These are phyloP conservation scores for Boechera stricta DNA, from an alignment of 345 rosid genomes.

Conservation along the genomic window DNA sequence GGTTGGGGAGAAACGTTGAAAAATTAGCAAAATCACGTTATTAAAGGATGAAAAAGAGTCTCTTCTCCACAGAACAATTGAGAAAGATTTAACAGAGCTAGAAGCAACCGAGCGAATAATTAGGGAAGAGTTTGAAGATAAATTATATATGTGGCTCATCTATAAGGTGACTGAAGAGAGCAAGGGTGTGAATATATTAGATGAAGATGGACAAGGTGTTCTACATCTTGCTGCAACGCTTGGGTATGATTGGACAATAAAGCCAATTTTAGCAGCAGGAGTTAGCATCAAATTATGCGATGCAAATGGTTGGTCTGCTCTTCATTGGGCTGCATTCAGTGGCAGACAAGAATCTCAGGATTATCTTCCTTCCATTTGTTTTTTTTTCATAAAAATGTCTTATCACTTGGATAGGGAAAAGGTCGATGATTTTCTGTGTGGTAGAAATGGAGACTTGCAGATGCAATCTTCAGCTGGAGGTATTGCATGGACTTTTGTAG, in stretches of 20 bases:
- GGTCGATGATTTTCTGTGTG: no score
- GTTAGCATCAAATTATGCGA: constrained; percentile 89
- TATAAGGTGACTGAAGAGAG: no score
- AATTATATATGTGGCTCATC: no score
- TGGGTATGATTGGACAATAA: constrained; percentile 87
- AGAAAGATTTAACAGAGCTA: constrained; percentile 36
- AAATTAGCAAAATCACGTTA: constrained; percentile 58
- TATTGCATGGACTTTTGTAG: no score
- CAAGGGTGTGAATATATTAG: no score
- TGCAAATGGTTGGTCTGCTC: constrained; percentile 90
- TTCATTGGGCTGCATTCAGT: constrained; percentile 92
- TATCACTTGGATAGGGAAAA: no score
- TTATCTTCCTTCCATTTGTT: constrained; percentile 19
- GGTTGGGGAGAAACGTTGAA: constrained; percentile 54
- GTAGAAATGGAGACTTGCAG: no score
- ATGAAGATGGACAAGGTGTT: no score
- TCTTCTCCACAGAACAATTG: constrained; percentile 20
- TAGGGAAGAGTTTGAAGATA: constrained; percentile 55
- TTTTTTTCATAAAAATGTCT: no score
- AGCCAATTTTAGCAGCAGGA: constrained; percentile 72
- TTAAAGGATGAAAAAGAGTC: constrained; percentile 77
- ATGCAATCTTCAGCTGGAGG: no score
- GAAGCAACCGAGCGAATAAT: constrained; percentile 52
- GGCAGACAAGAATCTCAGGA: constrained; percentile 70
- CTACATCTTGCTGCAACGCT: constrained; percentile 55